Percentiles rank a stretch among this genome's conserved stretches.
Conservation (phyloP, 192 early-diverging fungal genomes). For the Coemansia sp. region DNA sequence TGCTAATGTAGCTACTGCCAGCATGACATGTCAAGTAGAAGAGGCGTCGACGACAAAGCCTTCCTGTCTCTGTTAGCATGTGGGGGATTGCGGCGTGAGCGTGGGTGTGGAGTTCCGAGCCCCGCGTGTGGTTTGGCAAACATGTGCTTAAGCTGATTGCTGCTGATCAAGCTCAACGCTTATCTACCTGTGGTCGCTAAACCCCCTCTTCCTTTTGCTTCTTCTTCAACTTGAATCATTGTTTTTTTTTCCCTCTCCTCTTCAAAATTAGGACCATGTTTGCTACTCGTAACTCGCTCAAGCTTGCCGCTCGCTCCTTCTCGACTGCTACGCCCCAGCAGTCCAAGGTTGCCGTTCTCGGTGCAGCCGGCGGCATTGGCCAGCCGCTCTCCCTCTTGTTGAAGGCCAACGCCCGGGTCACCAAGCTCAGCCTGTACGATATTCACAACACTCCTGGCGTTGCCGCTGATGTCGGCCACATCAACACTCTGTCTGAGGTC, state of each 20-base stretch:
- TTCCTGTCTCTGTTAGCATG: not conserved
- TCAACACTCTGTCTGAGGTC: conserved; percentile 82
- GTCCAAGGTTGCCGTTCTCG: conserved; percentile 70
- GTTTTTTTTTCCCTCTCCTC: not conserved
- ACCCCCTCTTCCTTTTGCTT: not conserved
- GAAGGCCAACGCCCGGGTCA: conserved; percentile 86
- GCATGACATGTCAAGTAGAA: not conserved
- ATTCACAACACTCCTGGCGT: conserved; percentile 97
- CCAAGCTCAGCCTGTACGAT: conserved; percentile 90
- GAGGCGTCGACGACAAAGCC: not conserved
- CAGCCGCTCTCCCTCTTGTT: conserved; percentile 96
- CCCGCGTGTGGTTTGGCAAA: not conserved
- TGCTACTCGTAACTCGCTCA: conserved; percentile 51
- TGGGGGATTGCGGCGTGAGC: conserved; percentile 1
- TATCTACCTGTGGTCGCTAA: not conserved
- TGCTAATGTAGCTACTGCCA: not conserved
- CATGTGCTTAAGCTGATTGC: not conserved
- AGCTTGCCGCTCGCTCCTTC: conserved; percentile 54
- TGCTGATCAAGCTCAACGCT: not conserved
- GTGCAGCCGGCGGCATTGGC: conserved; percentile 94
- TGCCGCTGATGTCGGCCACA: conserved; percentile 94
- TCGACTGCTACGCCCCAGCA: conserved; percentile 50
- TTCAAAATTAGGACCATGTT: conserved; percentile 43
- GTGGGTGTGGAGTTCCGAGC: not conserved
- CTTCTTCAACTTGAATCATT: not conserved